A percentile compares a stretch with the other conserved stretches of the same genome.
Evolutionary conservation across 2,329 filamentous ascomycete genomes (phyloP).

Genomic region (Aspergillus pseudoviridinutans): DNA sequence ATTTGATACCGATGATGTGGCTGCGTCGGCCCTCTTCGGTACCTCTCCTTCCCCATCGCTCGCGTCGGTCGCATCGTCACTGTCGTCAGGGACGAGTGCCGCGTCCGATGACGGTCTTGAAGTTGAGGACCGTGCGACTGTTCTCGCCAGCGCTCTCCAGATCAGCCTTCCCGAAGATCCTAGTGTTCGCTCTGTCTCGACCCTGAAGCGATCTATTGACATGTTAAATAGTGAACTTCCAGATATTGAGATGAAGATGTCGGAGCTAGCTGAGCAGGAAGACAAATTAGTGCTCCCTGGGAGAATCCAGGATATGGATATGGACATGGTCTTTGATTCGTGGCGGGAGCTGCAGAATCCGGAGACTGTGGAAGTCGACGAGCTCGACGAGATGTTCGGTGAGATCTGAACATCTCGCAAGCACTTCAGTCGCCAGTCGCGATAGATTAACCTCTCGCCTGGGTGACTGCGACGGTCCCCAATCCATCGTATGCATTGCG

Average conservation of each 20-base stretch:
- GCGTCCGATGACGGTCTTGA: constrained; percentile 30
- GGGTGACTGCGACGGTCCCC: not conserved
- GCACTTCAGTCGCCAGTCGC: not conserved
- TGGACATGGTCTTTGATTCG: constrained; percentile 44
- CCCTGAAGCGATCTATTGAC: constrained; percentile 38
- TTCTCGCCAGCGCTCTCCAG: constrained; percentile 22
- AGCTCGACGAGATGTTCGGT: constrained; percentile 83
- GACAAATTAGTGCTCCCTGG: constrained; percentile 44
- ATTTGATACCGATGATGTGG: constrained; percentile 31
- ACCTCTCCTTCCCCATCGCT: constrained; percentile 42
- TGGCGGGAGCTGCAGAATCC: constrained; percentile 67
- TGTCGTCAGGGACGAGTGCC: constrained; percentile 41
- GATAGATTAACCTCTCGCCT: not conserved
- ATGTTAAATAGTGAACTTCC: constrained; percentile 37
- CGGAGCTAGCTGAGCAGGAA: constrained; percentile 29
- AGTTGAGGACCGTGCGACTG: constrained; percentile 18
- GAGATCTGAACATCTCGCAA: constrained; percentile 53
- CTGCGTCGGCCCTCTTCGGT: constrained; percentile 35
- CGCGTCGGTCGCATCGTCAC: constrained; percentile 37
- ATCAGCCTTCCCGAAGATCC: constrained; percentile 30
- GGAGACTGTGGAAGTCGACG: constrained; percentile 86
- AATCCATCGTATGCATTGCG: not conserved
- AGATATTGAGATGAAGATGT: constrained; percentile 35
- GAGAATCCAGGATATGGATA: constrained; percentile 24
- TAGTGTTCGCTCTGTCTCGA: constrained; percentile 25